Percentiles rank a stretch among this genome's conserved stretches.
Conservation (phyloP, 1,139 yeast species). For the Debaryomycetaceae sp. region DNA sequence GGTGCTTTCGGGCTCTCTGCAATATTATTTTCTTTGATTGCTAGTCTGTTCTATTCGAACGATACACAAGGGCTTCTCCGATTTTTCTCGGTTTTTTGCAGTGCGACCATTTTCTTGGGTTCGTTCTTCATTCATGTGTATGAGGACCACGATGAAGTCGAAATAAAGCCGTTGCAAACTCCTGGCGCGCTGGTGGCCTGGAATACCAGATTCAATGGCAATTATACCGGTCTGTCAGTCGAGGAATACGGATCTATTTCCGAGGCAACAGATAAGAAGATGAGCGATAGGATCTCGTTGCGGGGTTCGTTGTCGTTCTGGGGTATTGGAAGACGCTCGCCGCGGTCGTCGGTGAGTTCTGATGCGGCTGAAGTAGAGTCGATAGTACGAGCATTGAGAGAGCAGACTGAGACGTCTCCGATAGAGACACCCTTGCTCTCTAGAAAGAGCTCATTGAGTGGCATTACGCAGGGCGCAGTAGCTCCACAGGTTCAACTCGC, state of each 20-base stretch:
- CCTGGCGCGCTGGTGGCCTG: background rate
- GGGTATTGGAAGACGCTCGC: constrained; percentile 32
- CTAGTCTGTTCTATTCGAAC: constrained; percentile 42
- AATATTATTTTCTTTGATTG: constrained; percentile 39
- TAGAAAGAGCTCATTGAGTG: constrained; percentile 12
- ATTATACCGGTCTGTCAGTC: constrained; percentile 3
- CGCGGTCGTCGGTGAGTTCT: constrained; percentile 21
- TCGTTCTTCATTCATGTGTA: constrained; percentile 33
- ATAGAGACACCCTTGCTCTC: constrained; percentile 7
- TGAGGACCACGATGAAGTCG: constrained; percentile 16
- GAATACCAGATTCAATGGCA: background rate
- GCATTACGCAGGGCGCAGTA: background rate
- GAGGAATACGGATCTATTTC: background rate
- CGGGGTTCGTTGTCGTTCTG: constrained; percentile 39
- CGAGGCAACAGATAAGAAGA: constrained; percentile 1
- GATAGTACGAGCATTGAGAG: constrained; percentile 10
- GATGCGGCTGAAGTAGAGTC: constrained; percentile 13
- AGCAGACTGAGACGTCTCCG: constrained; percentile 6
- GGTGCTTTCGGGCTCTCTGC: constrained; percentile 55
- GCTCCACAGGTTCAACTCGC: background rate
- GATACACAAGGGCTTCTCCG: constrained; percentile 40
- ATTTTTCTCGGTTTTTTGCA: constrained; percentile 38
- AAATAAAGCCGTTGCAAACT: constrained; percentile 3
- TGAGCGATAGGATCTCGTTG: constrained; percentile 14
- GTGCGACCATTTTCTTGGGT: constrained; percentile 32